phyloP scores from a whole-genome alignment of 2,329 filamentous ascomycete genomes.

The Penicillium oxalicum region DNA sequence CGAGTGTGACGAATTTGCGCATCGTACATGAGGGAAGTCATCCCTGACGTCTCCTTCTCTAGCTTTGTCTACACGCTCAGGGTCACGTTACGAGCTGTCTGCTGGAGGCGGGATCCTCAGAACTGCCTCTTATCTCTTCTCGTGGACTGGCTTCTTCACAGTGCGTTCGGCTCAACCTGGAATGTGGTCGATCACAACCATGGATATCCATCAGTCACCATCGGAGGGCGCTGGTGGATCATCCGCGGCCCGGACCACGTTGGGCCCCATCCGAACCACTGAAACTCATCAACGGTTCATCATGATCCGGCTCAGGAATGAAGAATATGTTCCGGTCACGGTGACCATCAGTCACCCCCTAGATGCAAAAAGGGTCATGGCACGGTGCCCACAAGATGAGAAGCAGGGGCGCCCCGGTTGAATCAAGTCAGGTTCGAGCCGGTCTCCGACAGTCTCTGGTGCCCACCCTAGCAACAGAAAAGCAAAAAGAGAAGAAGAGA shows the following conservation, averaged over 20 bases:
- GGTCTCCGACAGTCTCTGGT: no score
- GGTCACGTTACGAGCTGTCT: no score
- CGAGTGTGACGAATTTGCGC: no score
- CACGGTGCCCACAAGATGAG: not conserved
- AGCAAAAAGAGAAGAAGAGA: not conserved
- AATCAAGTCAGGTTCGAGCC: no score
- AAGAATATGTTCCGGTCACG: not conserved
- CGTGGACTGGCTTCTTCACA: no score
- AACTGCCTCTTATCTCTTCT: no score
- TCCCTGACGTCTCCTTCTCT: not conserved
- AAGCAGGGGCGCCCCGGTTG: not conserved
- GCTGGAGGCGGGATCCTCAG: no score
- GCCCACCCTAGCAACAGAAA: no score
- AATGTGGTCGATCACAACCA: slow-evolving; percentile 6
- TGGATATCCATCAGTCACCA: not conserved
- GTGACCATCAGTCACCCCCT: not conserved
- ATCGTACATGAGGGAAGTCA: not conserved
- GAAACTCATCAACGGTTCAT: no score
- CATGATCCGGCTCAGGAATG: not conserved
- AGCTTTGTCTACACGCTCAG: no score
- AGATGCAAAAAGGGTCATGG: not conserved
- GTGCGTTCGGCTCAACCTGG: not conserved
- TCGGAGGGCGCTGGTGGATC: slow-evolving; percentile 11
- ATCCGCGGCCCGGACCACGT: slow-evolving; percentile 18
- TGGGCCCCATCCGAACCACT: slow-evolving; percentile 2